Base-by-base conservation (phyloP, 2,329 filamentous ascomycete genomes). In the Macrophomina phaseolina region DNA sequence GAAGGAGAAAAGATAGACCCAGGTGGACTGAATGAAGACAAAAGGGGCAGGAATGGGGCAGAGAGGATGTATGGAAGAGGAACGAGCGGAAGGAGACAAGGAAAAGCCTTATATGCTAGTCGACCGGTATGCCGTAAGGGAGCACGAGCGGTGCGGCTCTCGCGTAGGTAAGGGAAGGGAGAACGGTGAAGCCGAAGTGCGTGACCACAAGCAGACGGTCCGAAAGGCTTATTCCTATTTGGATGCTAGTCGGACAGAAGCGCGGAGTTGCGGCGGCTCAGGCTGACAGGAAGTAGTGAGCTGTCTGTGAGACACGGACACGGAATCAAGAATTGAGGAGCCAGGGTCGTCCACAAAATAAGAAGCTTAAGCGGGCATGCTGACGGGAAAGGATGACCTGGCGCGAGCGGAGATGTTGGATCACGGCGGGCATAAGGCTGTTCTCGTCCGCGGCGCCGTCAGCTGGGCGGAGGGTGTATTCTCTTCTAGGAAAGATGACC, bases 121-220 rank as follows among this genome's bases (percentile, higher is more conserved):
- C 14, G 38, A 14, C 23, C 23, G 23, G 23, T 23, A 23, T 45
- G 11, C 42, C 5, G 7, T n/a, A 16, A 14, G 11, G 12, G 42
- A 14, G 12, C 11, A n/a, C n/a, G 30, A 23, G 23, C 16, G 32
- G 46, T 60, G 56, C 45, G 42, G 58, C 58, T 62, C 58, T 62
- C 9, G 58, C 8, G 38, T 30, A 48, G 16, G 56, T 46, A 32
- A 49, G 42, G 58, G 45, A 48, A 42, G 58, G 56, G 45, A 42
- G 42, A 38, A 62, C 58, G 58, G 58, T 49, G 58, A 62, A n/a
- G 58, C 58, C 58, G 58, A 62, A 49, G n/a, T 18, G 7, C 58
- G 58, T 48, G 30, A 11, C 30, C 7, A 2, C 11, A 46, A 40
- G 23, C 9, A n/a, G 23, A 23, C 36, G 40, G 28, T 23, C 45